Evolutionary conservation across 495 filamentous ascomycete species (phyloP), one percentile per base, ranked within the genome.

Genomic region (Lepidopterella palustris): DNA sequence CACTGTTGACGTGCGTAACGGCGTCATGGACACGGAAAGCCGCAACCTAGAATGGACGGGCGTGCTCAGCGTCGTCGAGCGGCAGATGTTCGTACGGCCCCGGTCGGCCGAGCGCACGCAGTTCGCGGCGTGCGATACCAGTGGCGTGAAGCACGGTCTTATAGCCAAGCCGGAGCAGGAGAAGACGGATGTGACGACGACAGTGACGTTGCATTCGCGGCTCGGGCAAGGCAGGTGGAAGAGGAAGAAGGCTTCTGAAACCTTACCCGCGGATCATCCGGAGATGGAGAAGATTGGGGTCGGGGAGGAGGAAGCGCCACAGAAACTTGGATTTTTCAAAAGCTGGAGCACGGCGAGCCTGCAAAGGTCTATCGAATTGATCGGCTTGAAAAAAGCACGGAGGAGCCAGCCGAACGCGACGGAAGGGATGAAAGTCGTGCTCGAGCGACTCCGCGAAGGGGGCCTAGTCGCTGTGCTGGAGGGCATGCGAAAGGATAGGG

Each of bases 401-500:
- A 87, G 90, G 59, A 88, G 90, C 40, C 77, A 97, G 55, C 77
- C 86, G 55, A 95, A 92, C 69, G 92, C 88, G 70, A 89, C 91
- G 65, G 85, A 97, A 69, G 93, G 95, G 18, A 97, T 99, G 93
- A 88, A 86, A 56, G 83, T 97, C 45, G 92, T 99, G 15, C 78
- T 99, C 24, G 89, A 95, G 72, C 81, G 93, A 32, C 70, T 97
- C 62, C 82, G 93, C 55, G 77, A 79, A 62, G 89, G 91, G 11
- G 88, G 95, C 10, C 82, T 97, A 39, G 87, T 92, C 25, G 89
- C 83, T 20, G 87, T 97, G 18, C 73, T 93, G 42, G 92, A 96
- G 70, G 88, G 88, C 26, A 88, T 92, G 84, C 79, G 87, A 56
- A 75, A 79, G 65, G 89, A 93, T 68, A 74, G 82, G 18, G 82